Conservation (phyloP, 2,329 filamentous ascomycete species). For the Magnaporthales sp. region DNA sequence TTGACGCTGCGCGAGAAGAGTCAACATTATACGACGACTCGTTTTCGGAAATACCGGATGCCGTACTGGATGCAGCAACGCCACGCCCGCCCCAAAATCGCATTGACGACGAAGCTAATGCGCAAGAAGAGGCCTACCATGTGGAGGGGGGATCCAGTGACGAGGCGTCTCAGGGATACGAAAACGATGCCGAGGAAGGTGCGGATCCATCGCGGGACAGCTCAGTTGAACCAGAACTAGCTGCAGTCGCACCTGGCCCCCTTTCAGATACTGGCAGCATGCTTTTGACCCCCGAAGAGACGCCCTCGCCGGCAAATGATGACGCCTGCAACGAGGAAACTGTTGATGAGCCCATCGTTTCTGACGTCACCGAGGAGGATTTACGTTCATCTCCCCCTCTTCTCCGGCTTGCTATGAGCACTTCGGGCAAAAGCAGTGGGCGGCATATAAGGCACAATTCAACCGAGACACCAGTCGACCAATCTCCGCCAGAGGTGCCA, state of each 20-base stretch:
- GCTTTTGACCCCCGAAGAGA: conserved; percentile 46
- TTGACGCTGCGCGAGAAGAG: conserved; percentile 16
- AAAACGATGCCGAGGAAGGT: conserved; percentile 18
- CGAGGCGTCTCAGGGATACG: conserved; percentile 1
- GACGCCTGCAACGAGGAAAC: conserved; percentile 4
- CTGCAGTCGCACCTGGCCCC: conserved; percentile 21
- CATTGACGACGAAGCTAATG: conserved; percentile 8
- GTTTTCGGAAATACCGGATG: conserved; percentile 47
- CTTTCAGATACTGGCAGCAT: conserved; percentile 30
- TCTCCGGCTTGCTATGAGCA: neutral
- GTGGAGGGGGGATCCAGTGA: neutral
- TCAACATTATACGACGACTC: conserved; percentile 40
- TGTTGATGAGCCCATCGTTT: neutral
- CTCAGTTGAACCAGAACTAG: conserved; percentile 6
- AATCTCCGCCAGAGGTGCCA: neutral
- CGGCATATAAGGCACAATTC: neutral
- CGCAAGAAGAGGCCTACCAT: neutral
- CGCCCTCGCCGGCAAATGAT: conserved; percentile 25
- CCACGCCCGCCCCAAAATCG: conserved; percentile 21
- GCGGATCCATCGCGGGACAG: conserved; percentile 10
- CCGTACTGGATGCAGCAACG: conserved; percentile 39
- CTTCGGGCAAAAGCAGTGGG: neutral
- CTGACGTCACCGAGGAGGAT: neutral
- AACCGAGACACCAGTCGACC: neutral
- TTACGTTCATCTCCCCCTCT: conserved; percentile 6